These are phyloP conservation scores for Claviceps cyperi DNA, from an alignment of 2,329 filamentous ascomycete genomes.

Conservation along the genomic window DNA sequence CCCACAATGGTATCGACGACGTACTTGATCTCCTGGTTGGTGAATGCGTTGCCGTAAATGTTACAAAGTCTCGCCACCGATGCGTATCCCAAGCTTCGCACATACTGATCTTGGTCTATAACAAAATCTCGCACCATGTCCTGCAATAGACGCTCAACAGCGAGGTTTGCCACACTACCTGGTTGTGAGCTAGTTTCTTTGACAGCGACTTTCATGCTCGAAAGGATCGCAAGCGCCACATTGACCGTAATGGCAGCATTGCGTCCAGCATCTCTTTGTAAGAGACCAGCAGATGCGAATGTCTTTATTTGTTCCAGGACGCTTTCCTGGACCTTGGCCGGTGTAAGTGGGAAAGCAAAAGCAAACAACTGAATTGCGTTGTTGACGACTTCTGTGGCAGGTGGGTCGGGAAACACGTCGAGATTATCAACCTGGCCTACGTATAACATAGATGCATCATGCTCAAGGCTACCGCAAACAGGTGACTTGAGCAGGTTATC, in stretches of 20 bases:
- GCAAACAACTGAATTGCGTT: constrained; percentile 88
- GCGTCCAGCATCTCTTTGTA: constrained; percentile 75
- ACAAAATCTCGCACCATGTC: constrained; percentile 61
- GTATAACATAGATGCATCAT: constrained; percentile 77
- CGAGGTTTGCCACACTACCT: constrained; percentile 58
- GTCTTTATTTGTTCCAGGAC: constrained; percentile 87
- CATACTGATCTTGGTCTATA: constrained; percentile 68
- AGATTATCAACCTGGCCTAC: constrained; percentile 32
- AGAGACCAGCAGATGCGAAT: constrained; percentile 63
- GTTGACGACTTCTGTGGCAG: constrained; percentile 87
- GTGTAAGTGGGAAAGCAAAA: constrained; percentile 76
- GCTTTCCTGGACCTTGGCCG: constrained; percentile 86
- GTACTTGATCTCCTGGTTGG: constrained; percentile 77
- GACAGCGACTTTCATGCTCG: constrained; percentile 68
- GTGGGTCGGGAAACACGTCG: constrained; percentile 50
- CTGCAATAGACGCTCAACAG: constrained; percentile 74
- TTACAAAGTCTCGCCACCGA: constrained; percentile 77
- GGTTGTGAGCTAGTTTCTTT: constrained; percentile 61
- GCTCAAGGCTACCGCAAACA: constrained; percentile 70
- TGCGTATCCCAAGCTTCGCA: constrained; percentile 74
- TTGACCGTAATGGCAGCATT: constrained; percentile 89
- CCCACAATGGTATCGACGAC: constrained; percentile 87
- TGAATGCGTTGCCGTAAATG: constrained; percentile 73
- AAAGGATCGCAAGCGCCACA: constrained; percentile 65
- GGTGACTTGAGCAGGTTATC: constrained; percentile 51